phyloP scores from a whole-genome alignment of 148 eudicot species.

The Arbutus unedo region DNA sequence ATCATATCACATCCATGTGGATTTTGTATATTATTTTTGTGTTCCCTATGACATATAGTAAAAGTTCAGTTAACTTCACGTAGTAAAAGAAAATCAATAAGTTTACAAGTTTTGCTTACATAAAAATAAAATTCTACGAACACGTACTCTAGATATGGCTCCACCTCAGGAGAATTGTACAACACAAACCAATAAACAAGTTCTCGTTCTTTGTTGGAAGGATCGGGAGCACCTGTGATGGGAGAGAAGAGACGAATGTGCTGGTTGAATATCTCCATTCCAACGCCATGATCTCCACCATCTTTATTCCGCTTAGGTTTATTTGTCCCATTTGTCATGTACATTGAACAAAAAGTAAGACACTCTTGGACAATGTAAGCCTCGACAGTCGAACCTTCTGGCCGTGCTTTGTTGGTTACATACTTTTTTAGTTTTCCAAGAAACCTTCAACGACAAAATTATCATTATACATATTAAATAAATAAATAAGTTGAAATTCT shows the following conservation, averaged over 20 bases:
- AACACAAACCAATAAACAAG: background rate
- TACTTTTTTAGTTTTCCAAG: background rate
- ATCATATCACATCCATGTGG: background rate
- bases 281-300: background rate
- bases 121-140: background rate
- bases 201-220: background rate
- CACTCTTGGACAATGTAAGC: slow-evolving; percentile 5
- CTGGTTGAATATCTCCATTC: background rate
- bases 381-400: slow-evolving; percentile 11
- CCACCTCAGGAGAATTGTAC: background rate
- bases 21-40: background rate
- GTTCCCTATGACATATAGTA: background rate
- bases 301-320: background rate
- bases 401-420: slow-evolving; percentile 9
- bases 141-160: background rate
- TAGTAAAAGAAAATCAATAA: background rate
- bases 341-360: slow-evolving; percentile 2
- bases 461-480: background rate
- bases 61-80: too few relatives aligned
- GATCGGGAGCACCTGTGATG: background rate
- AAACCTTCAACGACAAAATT: background rate
- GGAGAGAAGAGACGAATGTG: background rate
- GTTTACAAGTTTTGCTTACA: background rate
- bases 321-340: background rate
- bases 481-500: background rate